Evolutionary conservation across 805 yeast species (phyloP).

Genomic region (Yamadazyma philogaea): DNA sequence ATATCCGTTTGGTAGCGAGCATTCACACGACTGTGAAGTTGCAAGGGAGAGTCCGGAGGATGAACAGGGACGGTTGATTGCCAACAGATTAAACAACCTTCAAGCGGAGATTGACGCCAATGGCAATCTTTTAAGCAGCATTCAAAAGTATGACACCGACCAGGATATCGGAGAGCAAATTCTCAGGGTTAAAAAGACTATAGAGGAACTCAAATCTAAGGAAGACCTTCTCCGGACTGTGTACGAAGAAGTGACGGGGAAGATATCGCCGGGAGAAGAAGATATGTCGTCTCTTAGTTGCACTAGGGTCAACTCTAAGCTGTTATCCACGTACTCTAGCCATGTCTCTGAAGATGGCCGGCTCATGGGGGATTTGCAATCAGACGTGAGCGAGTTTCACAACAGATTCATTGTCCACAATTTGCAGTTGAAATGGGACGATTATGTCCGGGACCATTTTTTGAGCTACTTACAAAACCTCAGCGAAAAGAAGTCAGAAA

Average conservation of each 20-base stretch:
- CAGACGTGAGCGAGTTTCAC: constrained; percentile 41
- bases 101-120: constrained; percentile 27
- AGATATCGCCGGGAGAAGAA: constrained; percentile 8
- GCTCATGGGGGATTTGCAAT: constrained; percentile 20
- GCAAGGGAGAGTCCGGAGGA: constrained; percentile 52
- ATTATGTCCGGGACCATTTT: constrained; percentile 59
- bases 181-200: constrained; percentile 6
- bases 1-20: constrained; percentile 60
- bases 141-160: constrained; percentile 3
- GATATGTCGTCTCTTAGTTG: constrained; percentile 4
- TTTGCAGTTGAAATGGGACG: constrained; percentile 77
- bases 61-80: constrained; percentile 48
- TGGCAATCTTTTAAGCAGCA: constrained; percentile 18
- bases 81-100: constrained; percentile 16
- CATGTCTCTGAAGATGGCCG: constrained; percentile 23
- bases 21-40: constrained; percentile 64
- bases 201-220: constrained; percentile 18
- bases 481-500: constrained; percentile 40
- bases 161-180: constrained; percentile 18
- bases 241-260: constrained; percentile 21
- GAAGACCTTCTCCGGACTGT: constrained; percentile 24
- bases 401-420: constrained; percentile 74
- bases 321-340: constrained; percentile 30
- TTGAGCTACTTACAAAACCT: constrained; percentile 52
- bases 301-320: constrained; percentile 15